Evolutionary conservation across 192 early-diverging fungal species (phyloP).

Genomic region (Backusella mclennaniae): DNA sequence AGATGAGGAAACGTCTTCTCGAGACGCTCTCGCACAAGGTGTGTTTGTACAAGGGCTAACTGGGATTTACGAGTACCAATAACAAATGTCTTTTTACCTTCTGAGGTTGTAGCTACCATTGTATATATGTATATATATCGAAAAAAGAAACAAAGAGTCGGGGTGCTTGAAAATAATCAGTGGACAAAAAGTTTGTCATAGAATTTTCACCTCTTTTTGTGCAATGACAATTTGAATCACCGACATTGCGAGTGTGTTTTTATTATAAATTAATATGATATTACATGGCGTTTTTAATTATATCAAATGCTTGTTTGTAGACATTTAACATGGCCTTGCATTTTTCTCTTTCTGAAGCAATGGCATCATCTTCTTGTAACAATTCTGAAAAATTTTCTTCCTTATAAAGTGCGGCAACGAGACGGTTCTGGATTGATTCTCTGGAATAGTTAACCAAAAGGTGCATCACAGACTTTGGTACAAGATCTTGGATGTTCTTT

Average conservation of each 20-base stretch:
- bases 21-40: slow-evolving; percentile 62
- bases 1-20: slow-evolving; percentile 43
- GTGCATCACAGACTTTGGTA: slow-evolving; percentile 85
- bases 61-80: slow-evolving; percentile 87
- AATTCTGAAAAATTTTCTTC: slow-evolving; percentile 68
- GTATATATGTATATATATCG: not conserved
- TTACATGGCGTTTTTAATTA: slow-evolving; percentile 42
- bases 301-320: slow-evolving; percentile 74
- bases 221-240: not conserved
- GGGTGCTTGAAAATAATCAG: not conserved
- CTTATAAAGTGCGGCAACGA: slow-evolving; percentile 74
- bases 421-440: slow-evolving; percentile 71
- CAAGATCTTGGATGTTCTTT: slow-evolving; percentile 76
- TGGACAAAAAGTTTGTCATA: not conserved
- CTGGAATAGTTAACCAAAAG: slow-evolving; percentile 73
- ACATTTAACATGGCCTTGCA: slow-evolving; percentile 76
- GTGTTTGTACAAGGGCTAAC: slow-evolving; percentile 85
- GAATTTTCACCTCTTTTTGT: not conserved
- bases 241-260: not conserved
- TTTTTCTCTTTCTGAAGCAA: slow-evolving; percentile 71
- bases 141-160: not conserved
- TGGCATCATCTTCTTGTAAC: slow-evolving; percentile 72
- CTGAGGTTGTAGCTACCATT: not conserved
- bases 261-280: not conserved
- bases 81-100: slow-evolving; percentile 5